These are phyloP conservation scores for Alloascoidea hylecoeti DNA, from an alignment of 805 yeast genomes.

Conservation along the genomic window DNA sequence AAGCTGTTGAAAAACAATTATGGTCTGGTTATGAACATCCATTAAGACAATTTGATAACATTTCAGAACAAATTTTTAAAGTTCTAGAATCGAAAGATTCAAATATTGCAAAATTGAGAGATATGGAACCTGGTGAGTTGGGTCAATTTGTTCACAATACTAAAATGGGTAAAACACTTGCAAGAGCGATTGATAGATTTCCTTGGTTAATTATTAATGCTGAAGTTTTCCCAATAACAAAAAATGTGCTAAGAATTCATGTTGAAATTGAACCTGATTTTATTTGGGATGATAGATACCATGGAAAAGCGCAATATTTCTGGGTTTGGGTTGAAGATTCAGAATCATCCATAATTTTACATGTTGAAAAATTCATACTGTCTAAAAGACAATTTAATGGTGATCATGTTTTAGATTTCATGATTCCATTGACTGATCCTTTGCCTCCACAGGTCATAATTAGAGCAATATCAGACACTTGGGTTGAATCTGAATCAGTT, in stretches of 20 bases:
- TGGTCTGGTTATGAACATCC: slow-evolving; percentile 91
- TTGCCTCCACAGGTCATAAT: slow-evolving; percentile 81
- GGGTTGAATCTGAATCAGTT: slow-evolving; percentile 77
- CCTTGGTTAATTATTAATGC: slow-evolving; percentile 68
- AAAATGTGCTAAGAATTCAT: slow-evolving; percentile 73
- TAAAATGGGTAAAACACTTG: slow-evolving; percentile 53
- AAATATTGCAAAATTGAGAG: slow-evolving; percentile 57
- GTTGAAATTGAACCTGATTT: slow-evolving; percentile 62
- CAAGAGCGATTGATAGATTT: slow-evolving; percentile 48
- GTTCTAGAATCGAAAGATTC: slow-evolving; percentile 44
- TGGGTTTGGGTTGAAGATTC: slow-evolving; percentile 92
- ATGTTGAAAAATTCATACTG: slow-evolving; percentile 69
- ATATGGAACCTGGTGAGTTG: slow-evolving; percentile 58
- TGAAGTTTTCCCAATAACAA: slow-evolving; percentile 80
- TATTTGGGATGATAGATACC: slow-evolving; percentile 69
- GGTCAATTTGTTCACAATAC: slow-evolving; percentile 85
- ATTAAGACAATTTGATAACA: slow-evolving; percentile 60
- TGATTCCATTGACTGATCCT: slow-evolving; percentile 84
- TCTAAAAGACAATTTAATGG: slow-evolving; percentile 38
- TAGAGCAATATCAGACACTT: slow-evolving; percentile 66
- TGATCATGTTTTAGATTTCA: slow-evolving; percentile 70
- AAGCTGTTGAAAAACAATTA: slow-evolving; percentile 66
- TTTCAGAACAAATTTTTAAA: slow-evolving; percentile 52
- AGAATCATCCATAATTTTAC: slow-evolving; percentile 56
- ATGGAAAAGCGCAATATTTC: slow-evolving; percentile 75